Base-by-base conservation (phyloP, 495 filamentous ascomycete species). In the Aeminium ludgeri region DNA sequence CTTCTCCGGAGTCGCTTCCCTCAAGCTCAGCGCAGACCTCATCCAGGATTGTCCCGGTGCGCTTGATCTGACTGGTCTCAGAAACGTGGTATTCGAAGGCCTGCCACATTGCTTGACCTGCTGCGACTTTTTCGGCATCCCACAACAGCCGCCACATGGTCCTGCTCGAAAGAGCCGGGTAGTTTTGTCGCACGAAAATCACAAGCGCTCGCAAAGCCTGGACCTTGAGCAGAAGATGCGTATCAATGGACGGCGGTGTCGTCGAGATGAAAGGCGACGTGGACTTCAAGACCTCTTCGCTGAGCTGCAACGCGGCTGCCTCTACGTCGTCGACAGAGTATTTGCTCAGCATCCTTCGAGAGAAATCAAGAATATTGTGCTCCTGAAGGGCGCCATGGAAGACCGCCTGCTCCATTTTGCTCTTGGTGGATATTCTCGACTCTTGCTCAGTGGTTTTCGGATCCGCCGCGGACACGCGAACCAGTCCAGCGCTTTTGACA, bases 321-420 rank as follows among this genome's bases (percentile, higher is more conserved):
- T 84, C 79, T 29, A 92, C 69, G 45, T 95, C 82, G 25, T 67
- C 58, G 11, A 63, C 47, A 1, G 74, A 61, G 47, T 85, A 94
- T 17, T 66, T 60, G 15, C 74, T 61, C 30, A 72, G 72, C 18
- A 69, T 62, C 36, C 70, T 68, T 23, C 72, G 69, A 35, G 73
- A 65, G 44, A 99, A 80, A 47, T 83, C 74, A 20, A 99, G 61
- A 8, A 85, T 78, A 49, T 89, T 94, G n/a, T 41, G 43, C 48
- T 78, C 71, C 33, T 70, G 66, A 58, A 84, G 74, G 16, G 71
- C 73, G 1, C 86, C 84, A 55, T 80, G 96, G 62, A 93, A 94
- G 2, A 95, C 76, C 11, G 87, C 87, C 56, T 96, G 87, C 51
- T 94, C 85, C 32, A 99, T 67, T 58, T 87, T 95, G 54, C 74